These are phyloP conservation scores for Helotiales sp. DNA, from an alignment of 2,329 filamentous ascomycete species.

Conservation along the genomic window DNA sequence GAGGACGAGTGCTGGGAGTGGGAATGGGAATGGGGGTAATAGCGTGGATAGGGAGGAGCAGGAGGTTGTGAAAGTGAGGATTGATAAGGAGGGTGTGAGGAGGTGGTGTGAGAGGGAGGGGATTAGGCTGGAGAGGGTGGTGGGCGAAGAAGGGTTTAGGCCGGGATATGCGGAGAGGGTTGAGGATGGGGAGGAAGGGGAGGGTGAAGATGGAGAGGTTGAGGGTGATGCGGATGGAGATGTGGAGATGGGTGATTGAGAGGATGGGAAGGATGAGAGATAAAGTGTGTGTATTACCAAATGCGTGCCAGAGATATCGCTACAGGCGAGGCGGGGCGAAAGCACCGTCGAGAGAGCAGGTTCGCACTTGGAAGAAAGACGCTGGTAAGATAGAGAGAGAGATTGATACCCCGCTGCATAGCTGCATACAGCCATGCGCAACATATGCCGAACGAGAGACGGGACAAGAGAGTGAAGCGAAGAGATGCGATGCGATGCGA, in stretches of 20 bases:
- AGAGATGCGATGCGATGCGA: too few species aligned
- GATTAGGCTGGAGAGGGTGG: constrained; percentile 70
- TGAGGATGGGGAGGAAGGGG: constrained; percentile 37
- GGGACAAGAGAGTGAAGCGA: too few species aligned
- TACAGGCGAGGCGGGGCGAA: too few species aligned
- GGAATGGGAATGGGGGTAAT: constrained; percentile 55
- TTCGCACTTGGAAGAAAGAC: not conserved
- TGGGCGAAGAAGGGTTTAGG: constrained; percentile 77
- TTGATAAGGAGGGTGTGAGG: constrained; percentile 59
- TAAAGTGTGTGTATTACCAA: not conserved
- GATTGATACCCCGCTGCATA: not conserved
- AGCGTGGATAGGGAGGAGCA: constrained; percentile 46
- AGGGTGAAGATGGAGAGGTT: not conserved
- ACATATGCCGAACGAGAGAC: too few species aligned
- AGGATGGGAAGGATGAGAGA: not conserved
- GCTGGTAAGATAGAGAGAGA: not conserved
- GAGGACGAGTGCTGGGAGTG: constrained; percentile 55
- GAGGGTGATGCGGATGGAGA: not conserved
- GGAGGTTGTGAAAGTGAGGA: constrained; percentile 52
- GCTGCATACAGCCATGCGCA: too few species aligned
- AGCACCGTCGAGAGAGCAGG: too few species aligned
- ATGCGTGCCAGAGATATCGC: too few species aligned
- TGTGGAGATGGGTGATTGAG: constrained; percentile 4
- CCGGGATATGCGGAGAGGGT: constrained; percentile 64
- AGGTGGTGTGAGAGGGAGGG: constrained; percentile 73